Evolutionary conservation across 116 monocot species (phyloP).

Genomic region (Posidonia oceanica): DNA sequence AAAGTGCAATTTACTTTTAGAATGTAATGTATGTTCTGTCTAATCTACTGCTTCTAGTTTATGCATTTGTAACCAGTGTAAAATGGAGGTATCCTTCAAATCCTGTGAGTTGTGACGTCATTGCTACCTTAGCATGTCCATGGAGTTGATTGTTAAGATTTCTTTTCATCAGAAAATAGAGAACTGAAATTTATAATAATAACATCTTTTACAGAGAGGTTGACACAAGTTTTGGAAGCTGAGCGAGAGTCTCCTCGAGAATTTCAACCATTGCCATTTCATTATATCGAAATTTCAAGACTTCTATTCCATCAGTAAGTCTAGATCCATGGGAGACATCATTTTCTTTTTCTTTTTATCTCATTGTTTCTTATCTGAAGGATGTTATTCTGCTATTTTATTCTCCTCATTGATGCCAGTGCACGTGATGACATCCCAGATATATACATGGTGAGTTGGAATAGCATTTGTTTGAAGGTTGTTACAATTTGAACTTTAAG

Average conservation of each 20-base stretch:
- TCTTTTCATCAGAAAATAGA: background rate
- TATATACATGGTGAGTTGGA: slow-evolving; percentile 56
- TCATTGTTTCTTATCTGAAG: background rate
- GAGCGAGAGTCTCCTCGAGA: slow-evolving; percentile 93
- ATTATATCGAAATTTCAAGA: slow-evolving; percentile 92
- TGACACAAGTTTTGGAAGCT: slow-evolving; percentile 81
- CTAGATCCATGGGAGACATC: background rate
- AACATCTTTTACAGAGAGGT: slow-evolving; percentile 40
- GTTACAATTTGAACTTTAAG: slow-evolving; percentile 4
- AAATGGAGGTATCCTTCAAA: too few species aligned
- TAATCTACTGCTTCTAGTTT: too few species aligned
- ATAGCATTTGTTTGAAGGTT: background rate
- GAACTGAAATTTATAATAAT: background rate
- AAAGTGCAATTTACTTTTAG: too few species aligned
- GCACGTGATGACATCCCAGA: slow-evolving; percentile 82
- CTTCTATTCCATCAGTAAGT: slow-evolving; percentile 89
- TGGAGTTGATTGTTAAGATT: background rate
- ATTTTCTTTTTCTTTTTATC: slow-evolving; percentile 3
- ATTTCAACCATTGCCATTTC: slow-evolving; percentile 94
- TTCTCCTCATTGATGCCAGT: slow-evolving; percentile 29
- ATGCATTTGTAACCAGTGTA: too few species aligned
- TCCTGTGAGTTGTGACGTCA: too few species aligned
- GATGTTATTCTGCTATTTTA: background rate
- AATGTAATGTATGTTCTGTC: too few species aligned
- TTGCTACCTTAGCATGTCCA: background rate